Percentiles rank a stretch among this genome's conserved stretches.
These are phyloP conservation scores for Phaeosphaeria sp. DNA, from an alignment of 2,329 filamentous ascomycete genomes.

Conservation along the genomic window DNA sequence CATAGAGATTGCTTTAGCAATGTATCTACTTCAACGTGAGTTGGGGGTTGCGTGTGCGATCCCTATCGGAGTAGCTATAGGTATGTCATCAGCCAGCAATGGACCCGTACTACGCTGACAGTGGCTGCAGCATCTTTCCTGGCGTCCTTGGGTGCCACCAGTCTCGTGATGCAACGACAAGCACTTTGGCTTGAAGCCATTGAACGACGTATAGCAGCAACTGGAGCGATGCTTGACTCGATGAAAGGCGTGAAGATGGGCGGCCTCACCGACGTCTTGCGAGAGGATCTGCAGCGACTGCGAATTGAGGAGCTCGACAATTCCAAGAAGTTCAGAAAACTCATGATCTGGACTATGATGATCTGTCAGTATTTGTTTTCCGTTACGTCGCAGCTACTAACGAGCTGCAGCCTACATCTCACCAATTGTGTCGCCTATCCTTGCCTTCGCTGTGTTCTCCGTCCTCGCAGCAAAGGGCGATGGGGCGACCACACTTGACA, in stretches of 20 bases:
- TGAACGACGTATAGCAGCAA: slow-evolving; percentile 52
- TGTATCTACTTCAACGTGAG: slow-evolving; percentile 56
- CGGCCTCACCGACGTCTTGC: slow-evolving; percentile 42
- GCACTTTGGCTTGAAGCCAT: slow-evolving; percentile 53
- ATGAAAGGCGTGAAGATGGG: slow-evolving; percentile 58
- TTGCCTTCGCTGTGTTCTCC: slow-evolving; percentile 55
- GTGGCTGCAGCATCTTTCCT: slow-evolving; percentile 21
- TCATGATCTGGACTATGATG: slow-evolving; percentile 46
- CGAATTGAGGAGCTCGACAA: slow-evolving; percentile 43
- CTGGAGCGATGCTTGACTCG: slow-evolving; percentile 50
- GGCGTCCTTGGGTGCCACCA: slow-evolving; percentile 37
- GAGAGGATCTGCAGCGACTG: slow-evolving; percentile 37
- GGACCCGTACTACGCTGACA: background rate
- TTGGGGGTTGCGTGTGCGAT: slow-evolving; percentile 57
- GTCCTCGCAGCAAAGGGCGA: slow-evolving; percentile 47
- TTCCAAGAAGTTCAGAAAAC: slow-evolving; percentile 43
- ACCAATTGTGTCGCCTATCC: slow-evolving; percentile 50
- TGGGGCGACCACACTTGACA: slow-evolving; percentile 44
- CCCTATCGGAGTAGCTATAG: slow-evolving; percentile 54
- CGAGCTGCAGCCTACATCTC: slow-evolving; percentile 33
- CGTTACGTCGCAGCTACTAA: slow-evolving; percentile 6
- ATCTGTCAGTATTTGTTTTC: slow-evolving; percentile 30
- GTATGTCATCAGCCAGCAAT: slow-evolving; percentile 18
- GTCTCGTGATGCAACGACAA: slow-evolving; percentile 42
- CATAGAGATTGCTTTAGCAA: slow-evolving; percentile 54